These are phyloP conservation scores for Hypoxylon sp. DNA, from an alignment of 2,329 filamentous ascomycete genomes.

Conservation along the genomic window DNA sequence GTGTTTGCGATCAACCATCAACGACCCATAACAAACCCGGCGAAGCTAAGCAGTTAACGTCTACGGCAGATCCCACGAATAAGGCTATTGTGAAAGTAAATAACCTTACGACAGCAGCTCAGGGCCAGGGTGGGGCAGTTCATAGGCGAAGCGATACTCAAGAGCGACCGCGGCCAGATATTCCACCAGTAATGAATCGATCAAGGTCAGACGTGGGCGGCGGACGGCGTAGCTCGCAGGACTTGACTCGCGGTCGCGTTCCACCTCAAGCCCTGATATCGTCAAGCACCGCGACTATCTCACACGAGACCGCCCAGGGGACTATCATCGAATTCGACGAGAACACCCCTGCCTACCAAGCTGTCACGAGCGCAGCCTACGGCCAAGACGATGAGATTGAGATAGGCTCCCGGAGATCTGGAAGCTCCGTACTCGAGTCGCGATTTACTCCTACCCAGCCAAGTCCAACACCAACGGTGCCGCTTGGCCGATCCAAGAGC, in stretches of 20 bases:
- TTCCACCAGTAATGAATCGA: slow-evolving; percentile 48
- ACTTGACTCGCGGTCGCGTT: slow-evolving; percentile 46
- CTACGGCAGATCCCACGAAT: slow-evolving; percentile 13
- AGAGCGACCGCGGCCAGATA: slow-evolving; percentile 35
- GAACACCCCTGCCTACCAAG: slow-evolving; percentile 45
- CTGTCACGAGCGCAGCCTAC: slow-evolving; percentile 35
- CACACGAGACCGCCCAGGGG: slow-evolving; percentile 57
- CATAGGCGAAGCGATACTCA: slow-evolving; percentile 36
- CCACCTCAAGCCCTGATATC: slow-evolving; percentile 49
- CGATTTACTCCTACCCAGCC: slow-evolving; percentile 64
- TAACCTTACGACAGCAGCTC: slow-evolving; percentile 13
- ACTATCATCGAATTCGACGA: slow-evolving; percentile 58
- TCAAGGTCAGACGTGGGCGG: slow-evolving; percentile 47
- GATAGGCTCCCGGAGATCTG: slow-evolving; percentile 34
- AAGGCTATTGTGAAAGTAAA: slow-evolving; percentile 12
- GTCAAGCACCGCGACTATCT: slow-evolving; percentile 54
- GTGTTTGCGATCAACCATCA: slow-evolving; percentile 10
- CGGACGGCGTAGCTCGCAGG: slow-evolving; percentile 40
- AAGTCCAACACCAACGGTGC: slow-evolving; percentile 58
- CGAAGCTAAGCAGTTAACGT: slow-evolving; percentile 7
- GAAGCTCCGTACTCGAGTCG: slow-evolving; percentile 52
- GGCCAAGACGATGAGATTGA: slow-evolving; percentile 35
- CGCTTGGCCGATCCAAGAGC: slow-evolving; percentile 69
- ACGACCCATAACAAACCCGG: slow-evolving; percentile 10
- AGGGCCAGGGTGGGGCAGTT: slow-evolving; percentile 16